Evolutionary conservation across 1,139 yeast genomes (phyloP), one percentile per base, ranked within the genome.

Genomic region (Kodamaea arcana): DNA sequence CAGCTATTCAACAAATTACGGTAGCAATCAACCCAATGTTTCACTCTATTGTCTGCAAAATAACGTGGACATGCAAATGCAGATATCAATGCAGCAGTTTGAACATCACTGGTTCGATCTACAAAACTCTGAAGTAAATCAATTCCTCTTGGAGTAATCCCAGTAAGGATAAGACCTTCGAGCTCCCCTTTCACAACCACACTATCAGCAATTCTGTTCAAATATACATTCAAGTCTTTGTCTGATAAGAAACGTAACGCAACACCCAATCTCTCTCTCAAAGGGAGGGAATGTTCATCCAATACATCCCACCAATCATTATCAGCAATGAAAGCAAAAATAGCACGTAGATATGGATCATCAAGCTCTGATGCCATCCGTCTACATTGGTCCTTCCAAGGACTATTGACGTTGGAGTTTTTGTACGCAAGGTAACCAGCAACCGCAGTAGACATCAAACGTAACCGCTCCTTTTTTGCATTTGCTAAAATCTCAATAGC

Each of bases 271-370:
- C 96, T 66, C 52, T 92, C 98, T 37, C 94, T 69, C 30, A 92
- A 64, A 0, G 98, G 96, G 31, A 92, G 68, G 2, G 95, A 83
- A 24, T 83, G 80, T 49, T 92, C 97, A 52, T 88, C 95, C 37
- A 92, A 67, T 3, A 92, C 95, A 53, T 87, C 97, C 80, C 92
- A 81, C 97, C 97, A 92, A 44, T 90, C 94, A 34, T 87, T 85
- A 52, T 92, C 97, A 0, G 97, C 88, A 37, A 92, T 83, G 48
- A 81, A 92, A 0, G 97, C 96, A 67, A 92, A 92, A 2, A 90
- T 85, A 0, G 95, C 96, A 27, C 97, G 63, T 41, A 92, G 62
- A 53, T 92, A 92, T 0, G 97, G 97, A 51, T 86, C 83, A 13
- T 84, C 94, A 36, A 92, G 65, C 46, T 87, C 97, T 16, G 86